These are phyloP conservation scores for Picochlorum sp. DNA, from an alignment of 139 green algal species.

Conservation along the genomic window DNA sequence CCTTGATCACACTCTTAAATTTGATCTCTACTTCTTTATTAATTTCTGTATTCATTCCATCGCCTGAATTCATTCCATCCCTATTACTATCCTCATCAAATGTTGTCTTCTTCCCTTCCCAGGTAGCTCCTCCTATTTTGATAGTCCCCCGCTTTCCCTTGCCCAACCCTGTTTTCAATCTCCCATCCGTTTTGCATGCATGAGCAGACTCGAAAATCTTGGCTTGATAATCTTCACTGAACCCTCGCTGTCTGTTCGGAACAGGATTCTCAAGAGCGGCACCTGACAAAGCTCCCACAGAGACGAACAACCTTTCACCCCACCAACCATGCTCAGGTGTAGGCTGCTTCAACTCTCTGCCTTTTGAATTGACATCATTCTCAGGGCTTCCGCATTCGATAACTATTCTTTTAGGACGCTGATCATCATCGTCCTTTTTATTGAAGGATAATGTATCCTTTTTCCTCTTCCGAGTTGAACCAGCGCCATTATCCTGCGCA, in stretches of 20 bases:
- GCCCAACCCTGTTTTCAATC: constrained; percentile 40
- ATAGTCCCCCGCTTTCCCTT: constrained; percentile 11
- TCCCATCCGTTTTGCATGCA: constrained; percentile 20
- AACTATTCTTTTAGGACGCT: not conserved
- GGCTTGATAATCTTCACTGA: constrained; percentile 51
- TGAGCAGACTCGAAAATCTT: constrained; percentile 31
- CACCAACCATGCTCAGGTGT: constrained; percentile 56
- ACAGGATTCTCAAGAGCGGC: constrained; percentile 25
- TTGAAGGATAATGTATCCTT: too few relatives aligned
- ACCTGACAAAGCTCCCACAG: constrained; percentile 43
- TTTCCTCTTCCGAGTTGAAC: too few relatives aligned
- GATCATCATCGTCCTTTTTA: constrained; percentile 2
- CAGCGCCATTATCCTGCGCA: too few relatives aligned
- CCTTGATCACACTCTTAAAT: too few relatives aligned
- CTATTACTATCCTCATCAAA: constrained; percentile 51
- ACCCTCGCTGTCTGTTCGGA: constrained; percentile 21
- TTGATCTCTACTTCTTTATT: too few relatives aligned
- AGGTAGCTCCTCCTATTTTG: constrained; percentile 46
- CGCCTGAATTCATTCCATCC: too few relatives aligned
- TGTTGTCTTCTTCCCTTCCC: constrained; percentile 53
- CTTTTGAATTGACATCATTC: not conserved
- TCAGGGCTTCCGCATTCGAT: not conserved
- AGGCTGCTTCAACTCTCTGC: not conserved
- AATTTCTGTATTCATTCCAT: too few relatives aligned
- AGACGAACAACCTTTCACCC: constrained; percentile 53